A percentile compares a stretch with the other conserved stretches of the same genome.
These are phyloP conservation scores for Quercus ilex DNA, from an alignment of 306 rosid genomes.

Conservation along the genomic window DNA sequence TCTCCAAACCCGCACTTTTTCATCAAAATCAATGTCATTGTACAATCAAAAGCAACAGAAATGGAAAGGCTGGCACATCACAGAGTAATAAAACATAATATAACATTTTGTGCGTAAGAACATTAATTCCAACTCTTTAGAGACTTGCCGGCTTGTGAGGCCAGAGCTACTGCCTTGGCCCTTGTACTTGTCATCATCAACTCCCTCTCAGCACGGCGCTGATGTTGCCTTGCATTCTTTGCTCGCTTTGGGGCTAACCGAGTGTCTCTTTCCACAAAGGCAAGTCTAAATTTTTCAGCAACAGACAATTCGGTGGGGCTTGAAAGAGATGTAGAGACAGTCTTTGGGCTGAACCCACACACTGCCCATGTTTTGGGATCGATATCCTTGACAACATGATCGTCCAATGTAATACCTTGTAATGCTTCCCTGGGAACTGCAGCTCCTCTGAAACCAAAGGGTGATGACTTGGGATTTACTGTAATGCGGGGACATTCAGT, in stretches of 20 bases:
- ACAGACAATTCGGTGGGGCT: constrained; percentile 56
- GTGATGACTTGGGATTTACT: constrained; percentile 74
- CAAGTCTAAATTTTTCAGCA: constrained; percentile 89
- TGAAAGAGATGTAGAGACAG: constrained; percentile 24
- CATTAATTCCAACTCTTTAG: constrained; percentile 33
- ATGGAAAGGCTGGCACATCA: neutral
- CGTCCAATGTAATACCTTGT: constrained; percentile 52
- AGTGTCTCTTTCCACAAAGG: constrained; percentile 85
- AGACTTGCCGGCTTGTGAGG: constrained; percentile 70
- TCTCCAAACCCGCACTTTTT: no score
- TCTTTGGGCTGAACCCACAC: constrained; percentile 38
- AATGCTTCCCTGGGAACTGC: constrained; percentile 75
- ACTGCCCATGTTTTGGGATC: constrained; percentile 76
- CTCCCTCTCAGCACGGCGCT: constrained; percentile 74
- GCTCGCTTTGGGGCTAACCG: constrained; percentile 89
- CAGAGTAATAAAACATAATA: neutral
- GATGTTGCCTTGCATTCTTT: constrained; percentile 85
- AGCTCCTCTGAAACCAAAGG: constrained; percentile 55
- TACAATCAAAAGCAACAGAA: neutral
- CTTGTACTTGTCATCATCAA: constrained; percentile 59
- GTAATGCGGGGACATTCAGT: constrained; percentile 76
- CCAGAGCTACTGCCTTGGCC: constrained; percentile 70
- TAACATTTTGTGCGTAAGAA: neutral
- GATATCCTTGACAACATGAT: constrained; percentile 45
- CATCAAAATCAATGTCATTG: neutral